Base-by-base conservation (phyloP, 345 rosid genomes). In the Corchorus capsularis region DNA sequence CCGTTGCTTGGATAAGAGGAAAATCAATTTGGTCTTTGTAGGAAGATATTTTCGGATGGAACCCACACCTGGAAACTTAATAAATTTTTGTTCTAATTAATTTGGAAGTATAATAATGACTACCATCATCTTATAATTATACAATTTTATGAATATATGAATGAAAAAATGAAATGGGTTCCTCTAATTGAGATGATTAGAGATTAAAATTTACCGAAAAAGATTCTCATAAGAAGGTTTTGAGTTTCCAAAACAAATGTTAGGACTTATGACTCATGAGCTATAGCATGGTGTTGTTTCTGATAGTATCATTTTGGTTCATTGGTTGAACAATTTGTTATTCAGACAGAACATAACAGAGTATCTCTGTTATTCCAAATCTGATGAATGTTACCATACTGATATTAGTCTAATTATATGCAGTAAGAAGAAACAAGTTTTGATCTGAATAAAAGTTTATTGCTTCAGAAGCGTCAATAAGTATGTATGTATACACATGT, bases 361-460 rank as follows among this genome's bases (percentile, higher is more conserved):
- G 27, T 27, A 27, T 27, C 27, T 27, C 27, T 27, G 27, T 27
- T 27, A n/a, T 27, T 27, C 27, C 27, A 45, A 16, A 32, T 50
- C 43, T 52, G 4, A 70, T 70, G 49, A 53, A 70, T 20, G 2
- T 34, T 27, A 47, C 16, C 20, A 15, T 2, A 8, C 37, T 11
- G n/a, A 22, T 47, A 39, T 2, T 4, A 19, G 63, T 52, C 47
- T n/a, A 63, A 0, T 17, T 46, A 15, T 34, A 9, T 10, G 61
- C 79, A 45, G 37, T 52, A 49, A 77, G 37, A 53, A 66, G 53
- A 72, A 50, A 57, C 14, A 49, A 13, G 8, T 19, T 70, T 35
- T 74, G 60, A 50, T 68, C 75, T 77, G 72, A 67, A 63, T 39
- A 54, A 39, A 72, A 34, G 77, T 80, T 82, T 59, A 72, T 63